A percentile compares a stretch with the other conserved stretches of the same genome.
Conservation (phyloP, 2,329 filamentous ascomycete genomes). For the Colletotrichum aenigma region DNA sequence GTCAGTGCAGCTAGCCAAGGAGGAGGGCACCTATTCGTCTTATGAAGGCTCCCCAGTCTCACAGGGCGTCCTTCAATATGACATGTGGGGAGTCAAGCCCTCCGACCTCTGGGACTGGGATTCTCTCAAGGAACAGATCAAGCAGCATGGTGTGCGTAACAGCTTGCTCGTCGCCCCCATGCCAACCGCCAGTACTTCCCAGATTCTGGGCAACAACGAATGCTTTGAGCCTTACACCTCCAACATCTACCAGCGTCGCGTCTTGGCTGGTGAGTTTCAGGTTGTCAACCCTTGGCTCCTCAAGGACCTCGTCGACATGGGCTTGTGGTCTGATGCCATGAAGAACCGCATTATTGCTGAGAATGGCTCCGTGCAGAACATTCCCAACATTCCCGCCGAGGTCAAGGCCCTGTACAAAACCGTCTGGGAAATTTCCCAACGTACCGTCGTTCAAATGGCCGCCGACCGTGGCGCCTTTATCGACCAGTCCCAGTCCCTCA, state of each 20-base stretch:
- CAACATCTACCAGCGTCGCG: conserved; percentile 99
- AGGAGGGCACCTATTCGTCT: conserved; percentile 83
- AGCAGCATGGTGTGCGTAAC: conserved; percentile 93
- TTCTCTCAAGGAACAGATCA: conserved; percentile 85
- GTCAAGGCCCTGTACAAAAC: conserved; percentile 99
- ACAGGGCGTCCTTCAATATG: conserved; percentile 94
- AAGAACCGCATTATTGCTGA: conserved; percentile 99
- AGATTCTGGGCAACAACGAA: conserved; percentile 99
- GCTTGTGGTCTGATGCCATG: conserved; percentile 99
- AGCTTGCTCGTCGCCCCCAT: conserved; percentile 94
- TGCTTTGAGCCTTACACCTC: conserved; percentile 99
- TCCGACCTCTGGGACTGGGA: conserved; percentile 98
- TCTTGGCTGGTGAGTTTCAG: conserved; percentile 98
- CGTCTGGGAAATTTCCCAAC: conserved; percentile 98
- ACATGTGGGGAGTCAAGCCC: conserved; percentile 97
- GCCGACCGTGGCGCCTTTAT: conserved; percentile 98
- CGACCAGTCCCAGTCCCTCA: conserved; percentile 97
- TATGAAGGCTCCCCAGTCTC: conserved; percentile 95
- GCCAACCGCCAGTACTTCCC: conserved; percentile 96
- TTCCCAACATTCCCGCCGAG: conserved; percentile 94
- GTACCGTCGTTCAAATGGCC: conserved; percentile 95
- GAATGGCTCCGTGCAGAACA: conserved; percentile 93
- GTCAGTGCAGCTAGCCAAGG: conserved; percentile 84
- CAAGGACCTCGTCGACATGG: conserved; percentile 97
- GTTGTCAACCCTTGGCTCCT: conserved; percentile 99